These are phyloP conservation scores for Bolboschoenus planiculmis DNA, from an alignment of 176 grass and related monocot species.

Conservation along the genomic window DNA sequence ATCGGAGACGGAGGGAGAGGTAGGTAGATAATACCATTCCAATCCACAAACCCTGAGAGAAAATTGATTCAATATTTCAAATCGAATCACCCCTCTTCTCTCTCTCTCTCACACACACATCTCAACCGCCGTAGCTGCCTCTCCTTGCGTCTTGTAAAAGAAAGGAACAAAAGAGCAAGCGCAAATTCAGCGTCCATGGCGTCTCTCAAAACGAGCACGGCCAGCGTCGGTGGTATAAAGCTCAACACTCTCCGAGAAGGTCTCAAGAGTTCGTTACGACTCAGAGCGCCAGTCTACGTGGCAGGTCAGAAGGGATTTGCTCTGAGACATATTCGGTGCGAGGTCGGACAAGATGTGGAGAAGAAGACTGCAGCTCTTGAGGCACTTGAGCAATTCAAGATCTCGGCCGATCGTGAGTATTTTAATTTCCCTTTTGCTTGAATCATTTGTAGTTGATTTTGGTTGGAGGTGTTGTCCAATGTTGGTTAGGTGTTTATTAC, in stretches of 20 bases:
- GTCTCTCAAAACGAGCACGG: background rate
- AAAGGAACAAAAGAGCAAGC: background rate
- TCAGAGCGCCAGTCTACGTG: background rate
- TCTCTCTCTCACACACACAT: background rate
- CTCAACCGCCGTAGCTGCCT: background rate
- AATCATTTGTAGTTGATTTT: background rate
- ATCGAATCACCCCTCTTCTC: background rate
- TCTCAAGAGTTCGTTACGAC: background rate
- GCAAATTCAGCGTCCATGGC: background rate
- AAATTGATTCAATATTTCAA: background rate
- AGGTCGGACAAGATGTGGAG: conserved; percentile 50
- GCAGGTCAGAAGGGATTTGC: background rate
- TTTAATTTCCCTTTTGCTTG: background rate
- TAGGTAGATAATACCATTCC: background rate
- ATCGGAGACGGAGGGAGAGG: too few relatives aligned
- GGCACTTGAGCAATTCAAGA: conserved; percentile 96
- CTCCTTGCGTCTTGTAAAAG: background rate
- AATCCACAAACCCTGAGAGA: background rate
- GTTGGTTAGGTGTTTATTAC: background rate
- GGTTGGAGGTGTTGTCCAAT: background rate
- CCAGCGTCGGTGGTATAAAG: background rate
- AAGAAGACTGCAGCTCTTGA: conserved; percentile 32
- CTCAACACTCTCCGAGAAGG: background rate
- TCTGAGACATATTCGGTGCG: conserved; percentile 36
- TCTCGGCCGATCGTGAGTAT: conserved; percentile 79